These are phyloP conservation scores for Mycena floridula DNA, from an alignment of 768 basidiomycete species.

Conservation along the genomic window DNA sequence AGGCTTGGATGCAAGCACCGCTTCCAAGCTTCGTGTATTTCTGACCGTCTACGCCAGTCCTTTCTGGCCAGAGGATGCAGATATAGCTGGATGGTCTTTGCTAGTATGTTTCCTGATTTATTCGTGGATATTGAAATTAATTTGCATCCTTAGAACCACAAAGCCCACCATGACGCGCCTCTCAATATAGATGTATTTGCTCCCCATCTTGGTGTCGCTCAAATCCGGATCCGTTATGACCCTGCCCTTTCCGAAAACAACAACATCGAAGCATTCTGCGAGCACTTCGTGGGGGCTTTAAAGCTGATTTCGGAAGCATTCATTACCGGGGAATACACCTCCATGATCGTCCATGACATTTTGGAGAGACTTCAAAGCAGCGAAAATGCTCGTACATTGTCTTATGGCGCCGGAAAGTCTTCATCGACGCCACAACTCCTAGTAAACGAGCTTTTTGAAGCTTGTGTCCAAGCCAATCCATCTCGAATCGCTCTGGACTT, in stretches of 20 bases:
- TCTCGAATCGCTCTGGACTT: no score
- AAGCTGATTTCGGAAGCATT: neutral
- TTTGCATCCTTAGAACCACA: neutral
- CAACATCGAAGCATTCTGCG: neutral
- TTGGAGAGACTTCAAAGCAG: no score
- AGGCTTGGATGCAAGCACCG: neutral
- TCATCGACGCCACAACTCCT: no score
- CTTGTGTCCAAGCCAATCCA: no score
- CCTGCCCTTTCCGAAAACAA: neutral
- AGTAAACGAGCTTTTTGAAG: no score
- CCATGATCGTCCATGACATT: no score
- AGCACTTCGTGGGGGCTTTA: neutral
- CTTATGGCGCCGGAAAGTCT: no score
- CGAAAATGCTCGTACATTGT: no score
- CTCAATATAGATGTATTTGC: neutral
- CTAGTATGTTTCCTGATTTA: neutral
- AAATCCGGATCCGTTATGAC: neutral
- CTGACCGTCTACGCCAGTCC: neutral
- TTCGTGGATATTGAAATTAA: neutral
- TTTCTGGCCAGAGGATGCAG: neutral
- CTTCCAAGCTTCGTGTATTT: neutral
- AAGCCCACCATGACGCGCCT: neutral
- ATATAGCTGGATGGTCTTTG: neutral
- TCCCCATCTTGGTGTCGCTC: neutral
- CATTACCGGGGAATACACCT: no score